phyloP scores from a whole-genome alignment of 805 yeast species.

The Kazachstania martiniae region DNA sequence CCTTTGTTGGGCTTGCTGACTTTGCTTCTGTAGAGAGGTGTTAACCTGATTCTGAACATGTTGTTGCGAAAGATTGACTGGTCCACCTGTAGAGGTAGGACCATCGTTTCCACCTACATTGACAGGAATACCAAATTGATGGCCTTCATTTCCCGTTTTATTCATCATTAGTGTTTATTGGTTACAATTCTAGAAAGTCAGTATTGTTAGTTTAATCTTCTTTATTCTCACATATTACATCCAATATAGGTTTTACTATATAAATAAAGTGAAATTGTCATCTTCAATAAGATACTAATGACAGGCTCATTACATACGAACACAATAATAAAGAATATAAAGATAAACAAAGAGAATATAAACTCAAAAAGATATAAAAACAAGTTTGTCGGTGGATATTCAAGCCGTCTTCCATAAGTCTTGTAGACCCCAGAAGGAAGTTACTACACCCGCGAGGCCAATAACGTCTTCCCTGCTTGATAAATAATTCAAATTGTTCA shows the following conservation, averaged over 20 bases:
- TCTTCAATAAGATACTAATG: too few relatives aligned
- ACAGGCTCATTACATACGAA: too few relatives aligned
- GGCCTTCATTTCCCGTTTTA: not conserved
- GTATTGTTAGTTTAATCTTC: too few relatives aligned
- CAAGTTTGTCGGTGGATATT: too few relatives aligned
- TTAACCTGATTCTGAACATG: not conserved
- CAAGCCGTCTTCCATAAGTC: slow-evolving; percentile 59
- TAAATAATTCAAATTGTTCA: slow-evolving; percentile 51
- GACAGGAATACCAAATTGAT: slow-evolving; percentile 2
- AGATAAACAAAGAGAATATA: too few relatives aligned
- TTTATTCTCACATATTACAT: too few relatives aligned
- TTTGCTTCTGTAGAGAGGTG: not conserved
- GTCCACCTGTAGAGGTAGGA: not conserved
- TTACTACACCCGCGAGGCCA: slow-evolving; percentile 75
- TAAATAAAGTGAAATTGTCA: too few relatives aligned
- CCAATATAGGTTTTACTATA: too few relatives aligned
- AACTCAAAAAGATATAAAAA: too few relatives aligned
- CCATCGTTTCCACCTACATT: slow-evolving; percentile 1
- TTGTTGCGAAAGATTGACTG: not conserved
- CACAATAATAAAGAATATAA: too few relatives aligned
- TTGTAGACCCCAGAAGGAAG: slow-evolving; percentile 67
- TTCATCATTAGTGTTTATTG: slow-evolving; percentile 2
- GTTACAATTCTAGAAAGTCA: too few relatives aligned
- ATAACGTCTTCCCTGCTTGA: slow-evolving; percentile 65
- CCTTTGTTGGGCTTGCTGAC: not conserved